phyloP scores from a whole-genome alignment of 2,329 filamentous ascomycete genomes.

The Microascus cirrosus region DNA sequence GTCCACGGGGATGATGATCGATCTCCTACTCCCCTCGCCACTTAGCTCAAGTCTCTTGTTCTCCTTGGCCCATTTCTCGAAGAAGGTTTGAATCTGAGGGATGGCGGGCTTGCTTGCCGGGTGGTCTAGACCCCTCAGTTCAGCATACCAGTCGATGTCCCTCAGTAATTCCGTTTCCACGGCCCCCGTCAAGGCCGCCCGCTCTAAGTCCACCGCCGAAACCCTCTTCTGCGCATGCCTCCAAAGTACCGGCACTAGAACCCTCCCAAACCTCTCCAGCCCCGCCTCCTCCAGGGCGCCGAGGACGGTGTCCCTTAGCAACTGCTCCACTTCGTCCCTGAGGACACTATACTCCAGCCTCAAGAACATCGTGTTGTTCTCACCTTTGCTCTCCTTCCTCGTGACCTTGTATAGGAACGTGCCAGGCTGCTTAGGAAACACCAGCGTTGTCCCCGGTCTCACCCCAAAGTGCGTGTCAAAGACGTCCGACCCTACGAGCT shows the following conservation, averaged over 20 bases:
- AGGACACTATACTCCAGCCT: conserved; percentile 66
- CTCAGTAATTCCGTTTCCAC: conserved; percentile 37
- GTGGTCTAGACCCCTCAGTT: conserved; percentile 38
- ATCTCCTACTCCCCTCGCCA: conserved; percentile 25
- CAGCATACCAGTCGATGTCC: conserved; percentile 32
- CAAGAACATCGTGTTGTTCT: conserved; percentile 44
- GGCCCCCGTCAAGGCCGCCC: conserved; percentile 39
- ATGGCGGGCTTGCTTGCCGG: conserved; percentile 13
- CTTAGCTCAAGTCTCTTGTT: conserved; percentile 7
- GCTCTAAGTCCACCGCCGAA: conserved; percentile 41
- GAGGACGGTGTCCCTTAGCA: conserved; percentile 31
- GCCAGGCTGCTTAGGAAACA: conserved; percentile 75
- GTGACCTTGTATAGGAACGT: conserved; percentile 71
- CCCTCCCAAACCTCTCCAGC: conserved; percentile 32
- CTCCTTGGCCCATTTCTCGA: conserved; percentile 21
- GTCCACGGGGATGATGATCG: conserved; percentile 81
- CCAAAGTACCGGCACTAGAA: conserved; percentile 32
- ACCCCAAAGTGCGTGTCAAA: conserved; percentile 53
- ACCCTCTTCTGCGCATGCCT: conserved; percentile 31
- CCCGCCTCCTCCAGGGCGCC: conserved; percentile 24
- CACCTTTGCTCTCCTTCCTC: conserved; percentile 28
- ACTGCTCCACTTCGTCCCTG: conserved; percentile 56
- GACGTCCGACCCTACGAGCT: conserved; percentile 57
- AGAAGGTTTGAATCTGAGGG: conserved; percentile 12
- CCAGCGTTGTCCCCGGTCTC: conserved; percentile 39